Base-by-base conservation (phyloP, 2,329 filamentous ascomycete genomes). In the Xylariaceae sp. region DNA sequence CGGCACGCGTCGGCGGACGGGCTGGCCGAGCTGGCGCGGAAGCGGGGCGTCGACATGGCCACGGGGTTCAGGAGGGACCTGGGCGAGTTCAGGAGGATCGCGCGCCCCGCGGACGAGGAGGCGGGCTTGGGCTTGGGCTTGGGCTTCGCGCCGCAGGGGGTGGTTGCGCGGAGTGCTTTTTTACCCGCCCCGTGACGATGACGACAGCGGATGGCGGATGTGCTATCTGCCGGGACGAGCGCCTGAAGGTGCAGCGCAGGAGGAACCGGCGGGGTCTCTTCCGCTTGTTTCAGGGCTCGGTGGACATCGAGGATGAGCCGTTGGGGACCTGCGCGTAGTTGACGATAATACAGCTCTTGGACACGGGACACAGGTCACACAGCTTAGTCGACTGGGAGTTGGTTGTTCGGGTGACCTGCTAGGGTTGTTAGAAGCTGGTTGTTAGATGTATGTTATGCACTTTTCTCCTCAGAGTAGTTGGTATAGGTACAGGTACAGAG, bases 111-210 rank as follows among this genome's bases (percentile, higher is more conserved):
- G 20, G 60, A 62, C 6, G 54, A 62, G 23, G 56, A 59, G 32
- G 48, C 49, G 14, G 51, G 40, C 23, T 26, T 26, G 4, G 23
- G 23, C 9, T 9, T 26, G 14, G 51, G 40, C 23, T 26, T 26
- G 4, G 23, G 23, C 9, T 9, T 26, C n/a, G 20, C 10, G 44
- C 48, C 10, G 44, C 48, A 46, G 20, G 40, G 23, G 12, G 44
- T 46, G 5, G 41, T 52, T 18, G 21, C 21, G 14, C 50, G 40
- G 20, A 44, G 46, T 44, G 53, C 64, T 68, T 68, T 68, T 68
- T 68, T 68, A 68, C 63, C 50, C 45, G 40, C 23, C 9, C 23
- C 23, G 23, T 26, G 23, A 26, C 23, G n/a, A n/a, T n/a, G 19
- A 43, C 57, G 52, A 42, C 51, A 51, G 42, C 52, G 32, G 52